These are phyloP conservation scores for Drechslera avenae DNA, from an alignment of 2,329 filamentous ascomycete genomes.

Conservation along the genomic window DNA sequence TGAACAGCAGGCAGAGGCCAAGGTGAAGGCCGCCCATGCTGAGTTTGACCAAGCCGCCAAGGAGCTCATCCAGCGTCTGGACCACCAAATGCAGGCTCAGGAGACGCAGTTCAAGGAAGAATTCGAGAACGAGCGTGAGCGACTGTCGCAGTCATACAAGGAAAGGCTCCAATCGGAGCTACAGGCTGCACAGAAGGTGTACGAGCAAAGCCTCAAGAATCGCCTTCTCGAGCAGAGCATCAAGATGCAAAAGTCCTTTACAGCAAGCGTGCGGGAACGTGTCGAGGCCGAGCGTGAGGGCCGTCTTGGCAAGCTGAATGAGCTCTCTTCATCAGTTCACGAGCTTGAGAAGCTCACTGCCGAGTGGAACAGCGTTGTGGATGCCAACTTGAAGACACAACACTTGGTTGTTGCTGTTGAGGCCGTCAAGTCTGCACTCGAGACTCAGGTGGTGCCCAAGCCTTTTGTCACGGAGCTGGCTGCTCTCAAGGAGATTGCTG, in stretches of 20 bases:
- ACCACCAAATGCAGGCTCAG: conserved; percentile 79
- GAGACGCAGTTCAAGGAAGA: conserved; percentile 84
- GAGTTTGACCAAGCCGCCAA: conserved; percentile 88
- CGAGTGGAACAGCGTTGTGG: conserved; percentile 89
- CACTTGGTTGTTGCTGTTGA: conserved; percentile 96
- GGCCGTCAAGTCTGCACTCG: conserved; percentile 82
- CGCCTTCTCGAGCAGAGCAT: conserved; percentile 89
- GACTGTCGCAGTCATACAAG: conserved; percentile 77
- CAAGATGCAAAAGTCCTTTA: conserved; percentile 82
- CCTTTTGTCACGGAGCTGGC: conserved; percentile 94
- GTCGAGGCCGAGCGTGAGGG: conserved; percentile 89
- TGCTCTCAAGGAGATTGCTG: conserved; percentile 89
- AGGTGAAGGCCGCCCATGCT: conserved; percentile 71
- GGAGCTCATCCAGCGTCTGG: conserved; percentile 86
- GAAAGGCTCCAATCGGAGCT: conserved; percentile 78
- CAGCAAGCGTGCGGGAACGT: conserved; percentile 74
- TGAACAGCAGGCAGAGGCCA: conserved; percentile 72
- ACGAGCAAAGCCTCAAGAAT: conserved; percentile 83
- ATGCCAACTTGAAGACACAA: conserved; percentile 89
- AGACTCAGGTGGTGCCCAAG: conserved; percentile 72
- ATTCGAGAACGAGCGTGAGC: conserved; percentile 85
- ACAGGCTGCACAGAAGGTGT: conserved; percentile 76
- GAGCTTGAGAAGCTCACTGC: conserved; percentile 87
- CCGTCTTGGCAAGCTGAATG: conserved; percentile 81
- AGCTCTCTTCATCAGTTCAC: conserved; percentile 75